phyloP scores from a whole-genome alignment of 176 grass and related monocot genomes.

The Tillandsia fasciculata region DNA sequence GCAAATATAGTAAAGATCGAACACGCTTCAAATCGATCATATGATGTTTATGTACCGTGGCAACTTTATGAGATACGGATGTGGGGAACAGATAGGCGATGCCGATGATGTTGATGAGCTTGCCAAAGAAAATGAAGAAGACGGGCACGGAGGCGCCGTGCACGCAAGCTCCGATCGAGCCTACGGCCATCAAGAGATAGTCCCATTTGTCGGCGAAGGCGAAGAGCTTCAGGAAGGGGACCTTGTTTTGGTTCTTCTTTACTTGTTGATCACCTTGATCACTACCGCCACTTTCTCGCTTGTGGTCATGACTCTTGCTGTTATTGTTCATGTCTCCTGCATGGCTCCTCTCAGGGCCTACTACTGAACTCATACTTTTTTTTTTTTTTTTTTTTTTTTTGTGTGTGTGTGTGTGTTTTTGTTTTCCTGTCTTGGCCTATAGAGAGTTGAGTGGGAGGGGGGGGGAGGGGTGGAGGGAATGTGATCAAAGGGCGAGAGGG shows the following conservation, averaged over 20 bases:
- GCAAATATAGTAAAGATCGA: no score
- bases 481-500: no score
- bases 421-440: not conserved
- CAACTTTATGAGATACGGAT: conserved; percentile 59
- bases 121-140: conserved; percentile 99
- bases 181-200: conserved; percentile 75
- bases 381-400: not conserved
- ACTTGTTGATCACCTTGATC: not conserved
- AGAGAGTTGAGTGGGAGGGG: not conserved
- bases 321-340: not conserved
- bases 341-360: conserved; percentile 8
- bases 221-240: conserved; percentile 95
- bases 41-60: conserved; percentile 31
- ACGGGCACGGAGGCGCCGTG: conserved; percentile 95
- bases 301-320: conserved; percentile 22
- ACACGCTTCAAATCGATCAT: not conserved
- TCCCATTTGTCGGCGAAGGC: conserved; percentile 95
- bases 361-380: conserved; percentile 17
- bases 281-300: not conserved
- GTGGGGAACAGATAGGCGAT: conserved; percentile 87
- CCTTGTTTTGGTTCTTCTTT: conserved; percentile 30
- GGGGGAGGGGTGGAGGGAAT: not conserved
- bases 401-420: not conserved
- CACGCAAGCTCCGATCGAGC: conserved; percentile 74
- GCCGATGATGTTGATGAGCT: conserved; percentile 99